Conservation (phyloP, 2,329 filamentous ascomycete species). For the Fusarium oligoseptatum region DNA sequence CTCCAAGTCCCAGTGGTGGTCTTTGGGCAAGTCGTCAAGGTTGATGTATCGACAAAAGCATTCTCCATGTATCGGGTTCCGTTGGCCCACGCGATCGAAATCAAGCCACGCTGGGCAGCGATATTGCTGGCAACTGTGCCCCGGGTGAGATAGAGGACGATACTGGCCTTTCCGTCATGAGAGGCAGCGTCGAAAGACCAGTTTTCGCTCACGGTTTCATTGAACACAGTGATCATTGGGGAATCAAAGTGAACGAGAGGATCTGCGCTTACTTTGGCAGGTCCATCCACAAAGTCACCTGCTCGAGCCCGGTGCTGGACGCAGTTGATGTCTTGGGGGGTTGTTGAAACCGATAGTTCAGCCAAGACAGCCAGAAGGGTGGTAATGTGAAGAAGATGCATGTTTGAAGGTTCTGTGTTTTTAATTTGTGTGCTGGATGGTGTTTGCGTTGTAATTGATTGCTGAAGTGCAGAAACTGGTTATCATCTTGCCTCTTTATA, state of each 20-base stretch:
- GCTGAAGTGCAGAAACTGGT: background rate
- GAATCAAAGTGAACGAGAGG: conserved; percentile 20
- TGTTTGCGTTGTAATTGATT: background rate
- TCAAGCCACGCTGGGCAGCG: conserved; percentile 26
- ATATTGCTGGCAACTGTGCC: conserved; percentile 21
- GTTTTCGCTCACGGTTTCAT: conserved; percentile 19
- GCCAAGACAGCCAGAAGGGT: background rate
- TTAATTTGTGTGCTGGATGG: background rate
- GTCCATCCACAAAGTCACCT: background rate
- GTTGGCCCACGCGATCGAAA: conserved; percentile 32
- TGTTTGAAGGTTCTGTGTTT: background rate
- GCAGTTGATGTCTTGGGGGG: background rate
- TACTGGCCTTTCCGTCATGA: conserved; percentile 24
- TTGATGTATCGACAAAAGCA: conserved; percentile 23
- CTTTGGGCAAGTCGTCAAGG: conserved; percentile 19
- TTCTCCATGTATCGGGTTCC: conserved; percentile 36
- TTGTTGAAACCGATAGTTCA: background rate
- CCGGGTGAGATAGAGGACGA: conserved; percentile 26
- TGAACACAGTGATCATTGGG: conserved; percentile 22
- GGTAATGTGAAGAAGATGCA: background rate
- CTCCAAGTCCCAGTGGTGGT: conserved; percentile 19
- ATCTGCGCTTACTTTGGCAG: conserved; percentile 6
- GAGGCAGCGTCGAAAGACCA: conserved; percentile 28
- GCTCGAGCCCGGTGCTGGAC: background rate
- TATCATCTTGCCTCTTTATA: background rate